Base-by-base conservation (phyloP, 768 basidiomycete species). In the Leucosporidium creatinivorum region DNA sequence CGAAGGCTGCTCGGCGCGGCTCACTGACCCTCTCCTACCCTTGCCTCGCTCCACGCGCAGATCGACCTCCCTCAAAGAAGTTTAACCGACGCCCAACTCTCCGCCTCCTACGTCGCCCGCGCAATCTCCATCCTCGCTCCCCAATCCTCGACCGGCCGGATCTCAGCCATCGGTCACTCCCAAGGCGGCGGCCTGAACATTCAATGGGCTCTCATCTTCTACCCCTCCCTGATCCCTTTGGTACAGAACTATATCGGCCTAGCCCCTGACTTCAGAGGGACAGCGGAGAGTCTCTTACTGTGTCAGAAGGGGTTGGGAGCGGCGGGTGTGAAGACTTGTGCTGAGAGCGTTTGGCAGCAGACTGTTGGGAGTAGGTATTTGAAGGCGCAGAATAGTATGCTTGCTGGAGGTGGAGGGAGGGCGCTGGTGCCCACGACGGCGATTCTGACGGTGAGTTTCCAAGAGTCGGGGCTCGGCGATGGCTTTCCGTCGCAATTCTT, bases 81-180 rank as follows among this genome's bases (percentile, higher is more conserved):
- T 3, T 62, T 76, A 19, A 52, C 57, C 18, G 77, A 77, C 61
- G 70, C 69, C 4, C 77, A 77, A 49, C 31, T 62, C 12, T 70
- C 72, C 28, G 69, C 72, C 18, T 75, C 76, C 56, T 77, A 73
- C 63, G 70, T 76, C 67, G 76, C 75, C 13, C 73, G 73, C 66
- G 66, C 62, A 58, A 68, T 76, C 64, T 47, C 62, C 18, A 21
- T 57, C 44, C 72, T 77, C 50, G 74, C 75, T 3, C 21, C 61
- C 26, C 58, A 72, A 48, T 67, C 64, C 26, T 56, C 55, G 25
- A 76, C 74, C 10, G 69, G 69, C 50, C 74, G 76, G 62, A 73
- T 77, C 28, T 71, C 74, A 39, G 21, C 75, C 57, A 66, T 77
- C 28, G 67, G 68, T 4, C 77, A 77, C 63, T 75, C 73, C 25